Evolutionary conservation across 192 early-diverging fungal genomes (phyloP).

Genomic region (Gamsiella multidivaricata): DNA sequence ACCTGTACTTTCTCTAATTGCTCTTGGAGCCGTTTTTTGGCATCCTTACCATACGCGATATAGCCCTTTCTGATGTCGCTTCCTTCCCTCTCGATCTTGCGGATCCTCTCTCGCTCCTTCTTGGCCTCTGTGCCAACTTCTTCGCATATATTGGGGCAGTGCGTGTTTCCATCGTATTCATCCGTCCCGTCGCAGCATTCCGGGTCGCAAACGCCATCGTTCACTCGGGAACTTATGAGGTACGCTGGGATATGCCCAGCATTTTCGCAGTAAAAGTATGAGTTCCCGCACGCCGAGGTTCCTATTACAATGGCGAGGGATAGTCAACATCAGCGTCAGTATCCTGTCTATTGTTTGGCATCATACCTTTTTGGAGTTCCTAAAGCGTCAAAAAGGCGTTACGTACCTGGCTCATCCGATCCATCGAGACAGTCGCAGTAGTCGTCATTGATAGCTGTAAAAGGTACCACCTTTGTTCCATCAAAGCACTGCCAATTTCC

Average conservation of each 20-base stretch:
- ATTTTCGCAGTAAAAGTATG: slow-evolving; percentile 87
- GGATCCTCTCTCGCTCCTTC: slow-evolving; percentile 22
- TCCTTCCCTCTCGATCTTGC: slow-evolving; percentile 22
- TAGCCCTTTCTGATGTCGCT: slow-evolving; percentile 39
- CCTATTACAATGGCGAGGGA: slow-evolving; percentile 57
- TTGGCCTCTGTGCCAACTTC: slow-evolving; percentile 60
- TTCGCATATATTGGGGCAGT: slow-evolving; percentile 82
- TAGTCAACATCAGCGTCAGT: no score
- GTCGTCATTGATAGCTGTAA: slow-evolving; percentile 90
- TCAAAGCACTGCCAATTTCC: slow-evolving; percentile 79
- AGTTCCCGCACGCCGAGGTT: slow-evolving; percentile 89
- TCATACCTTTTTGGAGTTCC: no score
- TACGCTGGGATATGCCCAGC: slow-evolving; percentile 73
- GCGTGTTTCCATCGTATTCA: slow-evolving; percentile 69
- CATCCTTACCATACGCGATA: slow-evolving; percentile 32
- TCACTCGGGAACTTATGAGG: slow-evolving; percentile 79
- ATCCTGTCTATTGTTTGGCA: no score
- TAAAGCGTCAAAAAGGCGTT: neutral
- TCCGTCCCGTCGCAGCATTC: slow-evolving; percentile 98
- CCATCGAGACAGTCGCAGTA: slow-evolving; percentile 98
- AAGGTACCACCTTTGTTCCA: slow-evolving; percentile 74
- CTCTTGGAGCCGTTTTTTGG: slow-evolving; percentile 16
- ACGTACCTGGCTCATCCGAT: slow-evolving; percentile 90
- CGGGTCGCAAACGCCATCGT: slow-evolving; percentile 95
- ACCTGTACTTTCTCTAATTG: slow-evolving; percentile 21